Percentiles rank a stretch among this genome's conserved stretches.
Conservation (phyloP, 2,329 filamentous ascomycete species). For the Colletotrichum filicis region DNA sequence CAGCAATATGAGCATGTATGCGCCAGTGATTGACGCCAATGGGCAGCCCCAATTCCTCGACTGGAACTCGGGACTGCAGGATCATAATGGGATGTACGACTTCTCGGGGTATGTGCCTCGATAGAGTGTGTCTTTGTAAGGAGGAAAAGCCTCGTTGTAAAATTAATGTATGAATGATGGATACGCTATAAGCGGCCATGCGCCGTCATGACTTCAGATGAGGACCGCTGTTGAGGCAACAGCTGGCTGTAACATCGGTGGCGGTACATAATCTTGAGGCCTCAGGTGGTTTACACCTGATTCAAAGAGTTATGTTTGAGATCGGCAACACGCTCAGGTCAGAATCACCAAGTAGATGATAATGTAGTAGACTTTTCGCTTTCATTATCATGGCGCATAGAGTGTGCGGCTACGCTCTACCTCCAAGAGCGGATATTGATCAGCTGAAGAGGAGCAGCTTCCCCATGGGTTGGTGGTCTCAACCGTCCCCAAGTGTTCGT, state of each 20-base stretch:
- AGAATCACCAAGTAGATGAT: not conserved
- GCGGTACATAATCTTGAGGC: not conserved
- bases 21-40: not conserved
- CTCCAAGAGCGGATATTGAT: no score
- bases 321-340: not conserved
- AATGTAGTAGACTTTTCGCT: not conserved
- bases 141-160: not conserved
- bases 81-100: constrained; percentile 22
- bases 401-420: no score
- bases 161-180: not conserved
- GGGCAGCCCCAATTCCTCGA: constrained; percentile 12
- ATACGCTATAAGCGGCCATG: not conserved
- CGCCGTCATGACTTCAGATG: not conserved
- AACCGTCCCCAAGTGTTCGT: no score
- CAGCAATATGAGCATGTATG: constrained; percentile 15
- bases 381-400: not conserved
- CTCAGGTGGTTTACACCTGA: not conserved
- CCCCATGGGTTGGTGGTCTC: no score
- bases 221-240: not conserved
- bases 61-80: constrained; percentile 19
- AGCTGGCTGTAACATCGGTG: not conserved
- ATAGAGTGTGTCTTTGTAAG: not conserved
- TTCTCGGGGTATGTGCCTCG: constrained; percentile 27
- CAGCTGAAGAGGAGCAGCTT: no score
- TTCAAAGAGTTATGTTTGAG: not conserved